A percentile compares a stretch with the other conserved stretches of the same genome.
Conservation (phyloP, 306 rosid species). For the Begonia peltatifolia region DNA sequence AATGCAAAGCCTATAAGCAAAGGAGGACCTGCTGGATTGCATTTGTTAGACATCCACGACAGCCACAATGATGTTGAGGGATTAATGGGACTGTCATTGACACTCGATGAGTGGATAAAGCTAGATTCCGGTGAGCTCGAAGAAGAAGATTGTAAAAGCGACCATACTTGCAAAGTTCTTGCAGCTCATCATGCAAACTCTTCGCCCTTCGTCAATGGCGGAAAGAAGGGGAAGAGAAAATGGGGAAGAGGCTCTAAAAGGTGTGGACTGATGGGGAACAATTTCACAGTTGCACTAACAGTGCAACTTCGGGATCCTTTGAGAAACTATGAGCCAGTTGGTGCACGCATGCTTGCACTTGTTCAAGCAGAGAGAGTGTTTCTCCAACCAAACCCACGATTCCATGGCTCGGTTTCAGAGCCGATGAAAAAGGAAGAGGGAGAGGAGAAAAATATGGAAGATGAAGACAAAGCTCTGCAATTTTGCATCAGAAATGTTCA, state of each 20-base stretch:
- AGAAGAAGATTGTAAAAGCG: slow-evolving; percentile 64
- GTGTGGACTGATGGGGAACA: slow-evolving; percentile 79
- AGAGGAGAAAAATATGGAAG: slow-evolving; percentile 27
- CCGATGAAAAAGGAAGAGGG: slow-evolving; percentile 21
- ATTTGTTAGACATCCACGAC: slow-evolving; percentile 27
- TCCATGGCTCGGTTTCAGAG: slow-evolving; percentile 34
- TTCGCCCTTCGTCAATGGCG: slow-evolving; percentile 35
- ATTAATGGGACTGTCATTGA: slow-evolving; percentile 64
- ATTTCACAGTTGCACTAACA: slow-evolving; percentile 75
- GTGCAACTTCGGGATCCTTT: slow-evolving; percentile 92
- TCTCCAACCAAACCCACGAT: slow-evolving; percentile 56
- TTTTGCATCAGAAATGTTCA: slow-evolving; percentile 65
- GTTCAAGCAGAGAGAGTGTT: slow-evolving; percentile 84
- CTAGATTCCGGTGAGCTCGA: slow-evolving; percentile 83
- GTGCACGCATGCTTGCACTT: slow-evolving; percentile 78
- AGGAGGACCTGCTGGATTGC: slow-evolving; percentile 71
- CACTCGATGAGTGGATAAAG: slow-evolving; percentile 89
- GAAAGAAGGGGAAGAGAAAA: slow-evolving; percentile 44
- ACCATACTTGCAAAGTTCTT: slow-evolving; percentile 64
- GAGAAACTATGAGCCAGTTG: slow-evolving; percentile 72
- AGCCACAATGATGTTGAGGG: slow-evolving; percentile 42
- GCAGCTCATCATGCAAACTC: slow-evolving; percentile 88
- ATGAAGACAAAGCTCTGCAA: slow-evolving; percentile 39
- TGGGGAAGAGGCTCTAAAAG: slow-evolving; percentile 39
- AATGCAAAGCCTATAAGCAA: slow-evolving; percentile 24